Evolutionary conservation across 2,329 filamentous ascomycete genomes (phyloP).

Genomic region (Diplodia mutila): DNA sequence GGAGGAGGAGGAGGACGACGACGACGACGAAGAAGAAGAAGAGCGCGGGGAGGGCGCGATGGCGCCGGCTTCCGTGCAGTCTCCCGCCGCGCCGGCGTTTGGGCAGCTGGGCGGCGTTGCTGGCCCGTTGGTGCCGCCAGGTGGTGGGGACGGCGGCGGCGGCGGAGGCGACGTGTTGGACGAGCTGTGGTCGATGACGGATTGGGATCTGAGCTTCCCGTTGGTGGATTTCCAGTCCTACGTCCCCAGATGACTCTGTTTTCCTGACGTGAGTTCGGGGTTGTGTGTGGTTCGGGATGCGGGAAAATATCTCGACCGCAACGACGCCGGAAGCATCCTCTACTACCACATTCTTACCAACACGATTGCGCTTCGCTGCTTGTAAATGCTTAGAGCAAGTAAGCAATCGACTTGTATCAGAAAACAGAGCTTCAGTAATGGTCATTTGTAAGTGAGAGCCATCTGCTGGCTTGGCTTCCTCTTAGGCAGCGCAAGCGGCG

Average conservation of each 20-base stretch:
- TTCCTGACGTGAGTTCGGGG: accelerated
- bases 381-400: background rate
- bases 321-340: too few species aligned
- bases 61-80: background rate
- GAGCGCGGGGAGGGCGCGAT: too few species aligned
- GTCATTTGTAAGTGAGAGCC: too few species aligned
- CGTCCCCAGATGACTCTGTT: background rate
- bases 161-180: background rate
- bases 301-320: too few species aligned
- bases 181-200: background rate
- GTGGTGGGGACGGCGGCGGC: too few species aligned
- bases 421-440: too few species aligned
- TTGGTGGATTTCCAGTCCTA: background rate
- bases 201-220: background rate
- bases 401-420: too few species aligned
- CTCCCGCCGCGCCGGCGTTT: background rate
- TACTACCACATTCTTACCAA: too few species aligned
- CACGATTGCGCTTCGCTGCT: too few species aligned
- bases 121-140: background rate
- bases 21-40: background rate
- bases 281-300: too few species aligned
- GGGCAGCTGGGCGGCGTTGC: background rate
- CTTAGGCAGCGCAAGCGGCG: too few species aligned
- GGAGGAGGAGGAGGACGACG: background rate
- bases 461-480: too few species aligned